phyloP scores from a whole-genome alignment of 305 asterid species.

The Fraxinus paxiana region DNA sequence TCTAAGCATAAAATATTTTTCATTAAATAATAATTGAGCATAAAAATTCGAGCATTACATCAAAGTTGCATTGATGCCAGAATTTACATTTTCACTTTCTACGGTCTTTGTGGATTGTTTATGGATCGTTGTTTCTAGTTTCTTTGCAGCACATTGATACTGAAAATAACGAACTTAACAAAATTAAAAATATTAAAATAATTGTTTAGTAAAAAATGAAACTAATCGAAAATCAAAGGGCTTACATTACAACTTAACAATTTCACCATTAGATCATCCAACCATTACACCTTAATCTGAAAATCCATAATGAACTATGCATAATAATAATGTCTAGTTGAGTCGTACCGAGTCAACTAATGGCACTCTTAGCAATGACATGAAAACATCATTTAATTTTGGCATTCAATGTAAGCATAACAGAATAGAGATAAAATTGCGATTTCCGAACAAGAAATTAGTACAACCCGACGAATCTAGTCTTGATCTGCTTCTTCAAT shows the following conservation, averaged over 20 bases:
- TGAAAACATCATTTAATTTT: neutral
- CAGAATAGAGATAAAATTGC: neutral
- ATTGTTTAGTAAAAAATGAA: neutral
- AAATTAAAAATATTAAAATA: neutral
- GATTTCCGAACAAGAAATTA: neutral
- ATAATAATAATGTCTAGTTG: neutral
- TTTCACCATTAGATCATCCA: neutral
- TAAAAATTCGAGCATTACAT: neutral
- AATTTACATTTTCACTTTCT: neutral
- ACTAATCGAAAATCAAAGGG: neutral
- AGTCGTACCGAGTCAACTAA: neutral
- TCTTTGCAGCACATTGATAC: neutral
- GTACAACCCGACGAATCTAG: constrained; percentile 19
- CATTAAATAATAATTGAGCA: neutral
- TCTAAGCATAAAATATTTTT: neutral
- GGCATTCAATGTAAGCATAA: neutral
- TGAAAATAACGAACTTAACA: neutral
- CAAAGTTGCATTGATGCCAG: neutral
- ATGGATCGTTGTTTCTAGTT: neutral
- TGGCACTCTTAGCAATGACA: neutral
- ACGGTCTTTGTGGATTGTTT: neutral
- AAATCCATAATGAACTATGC: neutral
- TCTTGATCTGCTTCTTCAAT: constrained; percentile 62
- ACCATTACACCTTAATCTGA: neutral
- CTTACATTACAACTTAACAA: neutral